Evolutionary conservation across 495 filamentous ascomycete species (phyloP).

Genomic region (Penicillium paradoxum): DNA sequence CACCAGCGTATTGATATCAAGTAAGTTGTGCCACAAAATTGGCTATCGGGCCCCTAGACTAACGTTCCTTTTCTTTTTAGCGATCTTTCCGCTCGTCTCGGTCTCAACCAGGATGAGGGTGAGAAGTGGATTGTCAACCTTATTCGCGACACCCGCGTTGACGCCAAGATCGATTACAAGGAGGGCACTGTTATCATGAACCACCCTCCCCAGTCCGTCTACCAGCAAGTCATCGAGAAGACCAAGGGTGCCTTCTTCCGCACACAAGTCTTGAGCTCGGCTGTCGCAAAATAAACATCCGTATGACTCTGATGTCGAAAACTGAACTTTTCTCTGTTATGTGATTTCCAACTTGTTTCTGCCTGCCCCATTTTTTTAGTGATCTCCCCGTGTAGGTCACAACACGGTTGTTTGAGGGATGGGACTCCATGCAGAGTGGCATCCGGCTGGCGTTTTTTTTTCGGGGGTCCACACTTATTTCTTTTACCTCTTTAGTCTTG

Average conservation of each 20-base stretch:
- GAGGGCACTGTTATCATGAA: constrained; percentile 99
- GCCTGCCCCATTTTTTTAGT: constrained; percentile 37
- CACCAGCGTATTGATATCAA: constrained; percentile 97
- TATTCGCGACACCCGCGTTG: constrained; percentile 92
- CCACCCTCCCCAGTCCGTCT: constrained; percentile 94
- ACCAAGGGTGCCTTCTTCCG: constrained; percentile 94
- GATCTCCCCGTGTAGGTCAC: constrained; percentile 34
- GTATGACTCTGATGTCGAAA: constrained; percentile 29
- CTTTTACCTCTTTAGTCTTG: constrained; percentile 28
- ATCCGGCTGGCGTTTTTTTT: constrained; percentile 47
- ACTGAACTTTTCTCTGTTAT: constrained; percentile 31
- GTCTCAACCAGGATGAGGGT: constrained; percentile 85
- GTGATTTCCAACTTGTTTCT: constrained; percentile 35
- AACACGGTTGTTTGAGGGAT: constrained; percentile 35
- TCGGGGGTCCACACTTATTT: constrained; percentile 41
- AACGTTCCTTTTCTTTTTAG: constrained; percentile 32
- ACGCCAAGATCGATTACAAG: constrained; percentile 99
- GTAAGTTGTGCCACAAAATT: constrained; percentile 36
- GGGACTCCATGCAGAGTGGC: constrained; percentile 43
- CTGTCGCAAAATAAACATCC: constrained; percentile 44
- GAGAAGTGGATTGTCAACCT: constrained; percentile 99
- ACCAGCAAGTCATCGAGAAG: constrained; percentile 97
- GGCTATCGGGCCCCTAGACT: not conserved
- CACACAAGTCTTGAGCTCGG: constrained; percentile 65
- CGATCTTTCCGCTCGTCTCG: constrained; percentile 84